phyloP scores from a whole-genome alignment of 2,329 filamentous ascomycete genomes.

The Fonsecaea multimorphosa region DNA sequence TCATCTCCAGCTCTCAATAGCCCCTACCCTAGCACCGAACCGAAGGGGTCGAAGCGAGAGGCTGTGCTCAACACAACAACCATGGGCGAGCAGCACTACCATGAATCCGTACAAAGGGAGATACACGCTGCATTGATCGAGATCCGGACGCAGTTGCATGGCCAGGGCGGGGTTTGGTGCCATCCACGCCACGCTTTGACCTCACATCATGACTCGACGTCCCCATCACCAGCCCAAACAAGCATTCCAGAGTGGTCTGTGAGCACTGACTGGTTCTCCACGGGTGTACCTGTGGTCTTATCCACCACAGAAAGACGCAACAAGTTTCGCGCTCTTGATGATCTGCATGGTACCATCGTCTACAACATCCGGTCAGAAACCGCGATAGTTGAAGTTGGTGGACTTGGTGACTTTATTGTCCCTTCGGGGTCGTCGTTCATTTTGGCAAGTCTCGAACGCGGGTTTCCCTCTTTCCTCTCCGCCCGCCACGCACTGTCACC shows the following conservation, averaged over 20 bases:
- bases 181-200: constrained; percentile 17
- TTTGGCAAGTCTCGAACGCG: constrained; percentile 48
- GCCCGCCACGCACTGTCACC: constrained; percentile 28
- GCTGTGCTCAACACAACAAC: constrained; percentile 49
- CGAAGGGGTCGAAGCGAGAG: constrained; percentile 55
- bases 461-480: constrained; percentile 42
- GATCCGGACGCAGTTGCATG: constrained; percentile 38
- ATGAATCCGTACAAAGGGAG: constrained; percentile 37
- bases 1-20: constrained; percentile 54
- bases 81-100: constrained; percentile 43
- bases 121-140: constrained; percentile 50
- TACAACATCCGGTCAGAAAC: constrained; percentile 18
- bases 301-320: constrained; percentile 30
- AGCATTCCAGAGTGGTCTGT: background rate
- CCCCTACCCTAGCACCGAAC: constrained; percentile 59
- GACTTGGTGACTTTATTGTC: constrained; percentile 49
- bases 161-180: constrained; percentile 21
- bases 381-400: constrained; percentile 24
- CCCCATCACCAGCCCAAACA: constrained; percentile 10
- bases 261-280: constrained; percentile 6
- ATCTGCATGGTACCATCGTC: constrained; percentile 22
- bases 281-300: constrained; percentile 26
- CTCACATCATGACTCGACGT: background rate
- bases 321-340: constrained; percentile 24
- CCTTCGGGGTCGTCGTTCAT: constrained; percentile 59